These are phyloP conservation scores for Dictyostelium brefeldianum DNA, from an alignment of 78 protist genomes.

Conservation along the genomic window DNA sequence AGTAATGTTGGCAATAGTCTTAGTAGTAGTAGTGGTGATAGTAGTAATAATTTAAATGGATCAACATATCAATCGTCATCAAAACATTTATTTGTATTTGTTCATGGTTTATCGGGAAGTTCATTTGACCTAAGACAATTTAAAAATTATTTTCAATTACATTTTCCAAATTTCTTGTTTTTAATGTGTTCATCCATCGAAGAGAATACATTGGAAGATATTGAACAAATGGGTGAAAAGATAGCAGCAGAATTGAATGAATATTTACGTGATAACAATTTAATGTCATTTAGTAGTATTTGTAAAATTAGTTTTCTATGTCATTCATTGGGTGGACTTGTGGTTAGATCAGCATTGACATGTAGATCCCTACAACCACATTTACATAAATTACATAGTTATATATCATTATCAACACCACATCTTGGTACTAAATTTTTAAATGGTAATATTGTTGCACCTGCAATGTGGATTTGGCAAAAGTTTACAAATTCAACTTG, in stretches of 20 bases:
- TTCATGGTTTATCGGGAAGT: constrained; percentile 84
- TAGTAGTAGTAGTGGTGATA: too few species aligned
- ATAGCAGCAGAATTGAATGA: constrained; percentile 65
- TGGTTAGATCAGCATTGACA: constrained; percentile 83
- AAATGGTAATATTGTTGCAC: constrained; percentile 28
- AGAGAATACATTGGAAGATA: constrained; percentile 75
- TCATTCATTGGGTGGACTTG: constrained; percentile 88
- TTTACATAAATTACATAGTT: constrained; percentile 59
- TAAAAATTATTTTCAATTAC: constrained; percentile 56
- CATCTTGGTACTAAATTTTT: constrained; percentile 73
- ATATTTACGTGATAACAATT: constrained; percentile 46
- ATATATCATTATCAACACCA: constrained; percentile 75
- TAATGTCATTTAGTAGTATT: background rate
- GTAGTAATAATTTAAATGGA: background rate
- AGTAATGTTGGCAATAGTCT: too few species aligned
- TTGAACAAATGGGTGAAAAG: constrained; percentile 74
- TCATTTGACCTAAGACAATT: constrained; percentile 76
- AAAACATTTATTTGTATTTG: constrained; percentile 82
- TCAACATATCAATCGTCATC: constrained; percentile 14
- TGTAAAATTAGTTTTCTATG: constrained; percentile 77
- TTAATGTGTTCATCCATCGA: constrained; percentile 70
- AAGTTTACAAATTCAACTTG: constrained; percentile 65
- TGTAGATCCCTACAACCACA: constrained; percentile 3
- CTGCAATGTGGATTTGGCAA: constrained; percentile 86
- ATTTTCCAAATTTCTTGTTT: constrained; percentile 52